A percentile compares a stretch with the other conserved stretches of the same genome.
These are phyloP conservation scores for Euphorbia tirucalli DNA, from an alignment of 345 rosid species.

Conservation along the genomic window DNA sequence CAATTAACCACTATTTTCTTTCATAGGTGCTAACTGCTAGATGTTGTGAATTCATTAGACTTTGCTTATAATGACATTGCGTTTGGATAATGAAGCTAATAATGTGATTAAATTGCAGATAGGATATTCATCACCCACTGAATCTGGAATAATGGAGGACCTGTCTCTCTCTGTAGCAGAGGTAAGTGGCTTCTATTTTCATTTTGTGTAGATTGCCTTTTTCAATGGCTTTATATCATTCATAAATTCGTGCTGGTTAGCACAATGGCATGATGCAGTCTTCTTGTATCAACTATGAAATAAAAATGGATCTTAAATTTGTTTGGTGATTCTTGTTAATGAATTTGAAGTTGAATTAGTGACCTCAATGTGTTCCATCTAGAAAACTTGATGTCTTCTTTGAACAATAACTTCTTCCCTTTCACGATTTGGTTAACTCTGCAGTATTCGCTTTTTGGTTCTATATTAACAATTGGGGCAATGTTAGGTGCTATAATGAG, in stretches of 20 bases:
- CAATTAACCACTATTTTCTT: neutral
- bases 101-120: constrained; percentile 39
- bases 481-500: constrained; percentile 77
- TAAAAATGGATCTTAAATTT: too few species aligned
- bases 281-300: neutral
- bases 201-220: neutral
- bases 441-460: constrained; percentile 84
- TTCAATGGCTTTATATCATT: too few species aligned
- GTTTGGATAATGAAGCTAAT: too few species aligned
- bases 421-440: neutral
- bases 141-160: constrained; percentile 66
- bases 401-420: too few species aligned
- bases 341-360: neutral
- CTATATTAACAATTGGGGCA: constrained; percentile 73
- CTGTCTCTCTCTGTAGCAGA: constrained; percentile 62
- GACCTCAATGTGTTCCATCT: too few species aligned
- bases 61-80: too few species aligned
- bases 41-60: too few species aligned
- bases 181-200: constrained; percentile 29
- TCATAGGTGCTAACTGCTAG: too few species aligned
- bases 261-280: too few species aligned
- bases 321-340: neutral
- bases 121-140: constrained; percentile 88
- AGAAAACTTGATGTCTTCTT: too few species aligned
- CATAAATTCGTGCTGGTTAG: too few species aligned